Conservation (phyloP, 768 basidiomycete genomes). For the Macrolepiota dolichaula region DNA sequence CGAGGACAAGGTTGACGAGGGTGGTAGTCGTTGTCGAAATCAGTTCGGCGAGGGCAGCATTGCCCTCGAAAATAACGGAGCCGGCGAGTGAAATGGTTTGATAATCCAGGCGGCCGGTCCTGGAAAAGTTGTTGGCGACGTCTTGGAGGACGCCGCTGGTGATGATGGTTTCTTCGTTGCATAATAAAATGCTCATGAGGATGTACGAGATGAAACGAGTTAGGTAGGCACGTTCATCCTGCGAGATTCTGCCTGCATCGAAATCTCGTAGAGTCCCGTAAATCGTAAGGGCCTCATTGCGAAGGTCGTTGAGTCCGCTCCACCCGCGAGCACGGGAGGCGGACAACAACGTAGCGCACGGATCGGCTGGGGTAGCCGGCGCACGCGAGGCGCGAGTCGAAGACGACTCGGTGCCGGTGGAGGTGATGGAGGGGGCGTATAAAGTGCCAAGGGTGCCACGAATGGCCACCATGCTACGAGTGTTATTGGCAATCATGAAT, state of each 20-base stretch:
- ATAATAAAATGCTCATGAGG: background rate
- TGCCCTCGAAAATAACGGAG: background rate
- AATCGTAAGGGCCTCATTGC: background rate
- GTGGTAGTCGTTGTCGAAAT: background rate
- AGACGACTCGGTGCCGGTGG: background rate
- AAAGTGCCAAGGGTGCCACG: background rate
- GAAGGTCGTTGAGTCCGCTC: background rate
- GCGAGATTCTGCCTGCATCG: background rate
- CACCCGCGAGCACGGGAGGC: constrained; percentile 2
- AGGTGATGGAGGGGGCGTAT: background rate
- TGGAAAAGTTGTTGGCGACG: background rate
- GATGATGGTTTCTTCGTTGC: background rate
- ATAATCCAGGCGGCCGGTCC: background rate
- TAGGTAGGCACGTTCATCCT: constrained; percentile 2
- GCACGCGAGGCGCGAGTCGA: background rate
- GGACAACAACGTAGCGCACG: background rate
- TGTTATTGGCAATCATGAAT: background rate
- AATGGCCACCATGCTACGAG: background rate
- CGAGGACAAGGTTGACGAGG: background rate
- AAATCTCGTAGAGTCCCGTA: background rate
- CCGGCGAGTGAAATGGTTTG: background rate
- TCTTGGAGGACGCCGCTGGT: background rate
- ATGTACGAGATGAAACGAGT: background rate
- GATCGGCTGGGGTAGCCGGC: background rate
- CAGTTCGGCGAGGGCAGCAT: background rate